Evolutionary conservation across 2,329 filamentous ascomycete genomes (phyloP), one percentile per base, ranked within the genome.

Genomic region (Colletotrichum sp.): DNA sequence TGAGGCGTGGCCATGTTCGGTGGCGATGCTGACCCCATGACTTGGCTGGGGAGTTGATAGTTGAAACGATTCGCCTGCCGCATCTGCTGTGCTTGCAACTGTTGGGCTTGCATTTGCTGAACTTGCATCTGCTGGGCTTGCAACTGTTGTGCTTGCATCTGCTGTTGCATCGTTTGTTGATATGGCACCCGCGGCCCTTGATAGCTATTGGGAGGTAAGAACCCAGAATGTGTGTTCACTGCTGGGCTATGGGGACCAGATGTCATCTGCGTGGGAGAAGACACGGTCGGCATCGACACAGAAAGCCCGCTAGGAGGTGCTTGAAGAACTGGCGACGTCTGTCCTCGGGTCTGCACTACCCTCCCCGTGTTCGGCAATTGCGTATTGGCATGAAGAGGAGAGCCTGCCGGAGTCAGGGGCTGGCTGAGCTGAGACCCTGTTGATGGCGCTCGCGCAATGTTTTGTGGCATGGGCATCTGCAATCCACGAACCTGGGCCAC

Each of bases 391-490:
- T 76, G 43, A 36, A 38, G 65, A 58, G 73, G 65, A 21, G 70
- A 76, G 34, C 70, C 65, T 24, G 73, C 30, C 18, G 73, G 73
- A 24, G 70, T 76, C 18, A 73, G 34, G 32, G 73, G 58, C 30
- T 69, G 70, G 6, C 32, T 73, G 30, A 52, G 6, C 15, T 64
- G 58, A 13, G 48, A 28, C 16, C 15, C 32, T 36, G 36, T 70
- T 21, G 58, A 30, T 21, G 71, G 72, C 32, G 38, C 15, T 15
- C 52, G 36, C 16, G 62, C 15, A 34, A 26, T 43, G 15, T 38
- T 18, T 34, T 61, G 48, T 16, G 70, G 60, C 68, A 60, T 43
- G 10, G 61, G 9, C n/a, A 21, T 56, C 52, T 66, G 61, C 10
- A 52, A 36, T 21, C 60, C 72, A n/a, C 21, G 21, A 28, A 61